Percentiles rank a stretch among this genome's conserved stretches.
Evolutionary conservation across 352 stramenopile genomes (phyloP).

Genomic region (Globisporangium nunn): DNA sequence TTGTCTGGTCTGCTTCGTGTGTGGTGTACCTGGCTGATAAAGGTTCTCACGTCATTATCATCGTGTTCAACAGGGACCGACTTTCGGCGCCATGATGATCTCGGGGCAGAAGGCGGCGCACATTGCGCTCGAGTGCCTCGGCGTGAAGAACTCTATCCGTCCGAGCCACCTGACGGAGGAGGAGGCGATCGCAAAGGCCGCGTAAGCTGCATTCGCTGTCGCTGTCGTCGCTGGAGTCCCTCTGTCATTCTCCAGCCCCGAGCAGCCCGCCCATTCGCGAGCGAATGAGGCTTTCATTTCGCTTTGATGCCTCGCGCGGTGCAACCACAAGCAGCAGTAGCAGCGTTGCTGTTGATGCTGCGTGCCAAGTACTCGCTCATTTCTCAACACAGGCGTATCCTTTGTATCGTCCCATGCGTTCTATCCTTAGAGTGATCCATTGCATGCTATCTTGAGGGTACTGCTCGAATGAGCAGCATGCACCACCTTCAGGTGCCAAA

Average conservation of each 20-base stretch:
- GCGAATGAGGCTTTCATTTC: background rate
- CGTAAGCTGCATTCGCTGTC: slow-evolving; percentile 16
- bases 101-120: slow-evolving; percentile 58
- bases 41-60: background rate
- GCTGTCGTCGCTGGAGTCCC: background rate
- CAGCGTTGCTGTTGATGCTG: too few relatives aligned
- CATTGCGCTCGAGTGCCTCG: slow-evolving; percentile 47
- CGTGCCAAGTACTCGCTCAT: too few relatives aligned
- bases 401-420: too few relatives aligned
- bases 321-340: background rate
- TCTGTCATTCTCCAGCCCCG: background rate
- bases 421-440: too few relatives aligned
- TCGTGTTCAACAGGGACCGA: slow-evolving; percentile 25
- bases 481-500: too few relatives aligned
- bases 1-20: background rate
- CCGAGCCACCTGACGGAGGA: slow-evolving; percentile 26
- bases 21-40: background rate
- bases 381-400: too few relatives aligned
- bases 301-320: background rate
- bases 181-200: slow-evolving; percentile 29
- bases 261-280: background rate
- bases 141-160: slow-evolving; percentile 48
- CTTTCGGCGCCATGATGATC: slow-evolving; percentile 65
- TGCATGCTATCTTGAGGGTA: too few relatives aligned
- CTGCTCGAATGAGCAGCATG: too few relatives aligned